These are phyloP conservation scores for Pleurostoma richardsiae DNA, from an alignment of 2,329 filamentous ascomycete genomes.

Conservation along the genomic window DNA sequence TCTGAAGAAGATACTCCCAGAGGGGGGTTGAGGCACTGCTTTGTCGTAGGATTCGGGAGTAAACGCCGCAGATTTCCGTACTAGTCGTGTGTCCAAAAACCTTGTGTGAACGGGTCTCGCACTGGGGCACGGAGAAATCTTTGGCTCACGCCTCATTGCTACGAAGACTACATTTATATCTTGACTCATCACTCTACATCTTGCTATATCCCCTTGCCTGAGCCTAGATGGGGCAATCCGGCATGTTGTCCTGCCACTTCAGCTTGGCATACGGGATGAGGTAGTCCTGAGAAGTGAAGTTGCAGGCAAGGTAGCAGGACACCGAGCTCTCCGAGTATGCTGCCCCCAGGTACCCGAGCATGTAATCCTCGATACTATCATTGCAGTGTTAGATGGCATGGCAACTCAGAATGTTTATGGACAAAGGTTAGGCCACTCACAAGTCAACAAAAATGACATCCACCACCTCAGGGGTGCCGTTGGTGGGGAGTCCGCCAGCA, in stretches of 20 bases:
- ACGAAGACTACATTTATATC: too few relatives aligned
- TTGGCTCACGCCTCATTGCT: too few relatives aligned
- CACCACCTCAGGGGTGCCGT: constrained; percentile 37
- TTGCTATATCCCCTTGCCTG: neutral
- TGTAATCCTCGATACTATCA: constrained; percentile 23
- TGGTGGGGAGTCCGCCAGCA: constrained; percentile 38
- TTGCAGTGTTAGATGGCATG: too few relatives aligned
- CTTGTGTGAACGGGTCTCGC: too few relatives aligned
- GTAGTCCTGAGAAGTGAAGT: constrained; percentile 33
- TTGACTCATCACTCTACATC: neutral
- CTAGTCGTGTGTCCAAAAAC: too few relatives aligned
- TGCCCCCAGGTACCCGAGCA: constrained; percentile 29
- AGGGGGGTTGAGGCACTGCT: neutral
- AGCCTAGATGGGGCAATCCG: neutral
- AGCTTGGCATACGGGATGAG: constrained; percentile 30
- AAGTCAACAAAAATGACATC: constrained; percentile 52
- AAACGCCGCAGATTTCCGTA: too few relatives aligned
- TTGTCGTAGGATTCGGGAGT: too few relatives aligned
- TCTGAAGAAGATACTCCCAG: constrained; percentile 3
- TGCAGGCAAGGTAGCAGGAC: constrained; percentile 30
- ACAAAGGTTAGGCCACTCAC: constrained; percentile 4
- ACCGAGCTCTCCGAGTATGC: constrained; percentile 27
- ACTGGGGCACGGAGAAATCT: too few relatives aligned
- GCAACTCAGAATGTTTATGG: too few relatives aligned
- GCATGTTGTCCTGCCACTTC: neutral